Conservation (phyloP, 2,329 filamentous ascomycete genomes). For the Aspergillus felis region DNA sequence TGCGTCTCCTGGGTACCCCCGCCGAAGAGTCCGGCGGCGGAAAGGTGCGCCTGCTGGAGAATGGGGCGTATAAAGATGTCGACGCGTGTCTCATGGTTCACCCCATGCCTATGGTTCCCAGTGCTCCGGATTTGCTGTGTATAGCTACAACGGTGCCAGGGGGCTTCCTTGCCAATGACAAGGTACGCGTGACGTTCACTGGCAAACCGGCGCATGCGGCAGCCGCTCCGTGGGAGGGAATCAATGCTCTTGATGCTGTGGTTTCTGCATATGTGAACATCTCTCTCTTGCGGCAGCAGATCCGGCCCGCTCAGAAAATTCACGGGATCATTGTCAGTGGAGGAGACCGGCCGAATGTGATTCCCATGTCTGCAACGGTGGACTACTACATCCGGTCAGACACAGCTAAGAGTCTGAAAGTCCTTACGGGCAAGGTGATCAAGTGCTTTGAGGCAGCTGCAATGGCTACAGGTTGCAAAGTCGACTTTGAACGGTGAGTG, state of each 20-base stretch:
- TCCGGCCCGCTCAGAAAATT: conserved; percentile 47
- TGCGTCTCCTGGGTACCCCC: conserved; percentile 34
- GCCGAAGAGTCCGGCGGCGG: conserved; percentile 35
- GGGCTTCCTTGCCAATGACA: conserved; percentile 28
- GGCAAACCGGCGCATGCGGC: conserved; percentile 55
- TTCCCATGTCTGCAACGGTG: conserved; percentile 48
- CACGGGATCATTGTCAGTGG: conserved; percentile 52
- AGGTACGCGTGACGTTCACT: conserved; percentile 37
- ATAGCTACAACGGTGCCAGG: conserved; percentile 22
- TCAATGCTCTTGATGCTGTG: conserved; percentile 56
- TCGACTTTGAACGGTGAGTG: conserved; percentile 26
- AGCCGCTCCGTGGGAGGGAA: conserved; percentile 53
- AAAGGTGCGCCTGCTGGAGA: conserved; percentile 37
- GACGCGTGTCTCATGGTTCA: conserved; percentile 42
- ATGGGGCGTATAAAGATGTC: conserved; percentile 38
- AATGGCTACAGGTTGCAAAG: conserved; percentile 27
- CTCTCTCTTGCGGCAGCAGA: conserved; percentile 53
- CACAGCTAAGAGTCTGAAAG: conserved; percentile 35
- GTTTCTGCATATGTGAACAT: conserved; percentile 44
- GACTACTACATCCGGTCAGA: conserved; percentile 44
- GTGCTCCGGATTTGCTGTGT: conserved; percentile 15
- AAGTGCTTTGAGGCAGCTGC: conserved; percentile 33
- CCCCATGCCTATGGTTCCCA: conserved; percentile 24
- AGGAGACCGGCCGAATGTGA: conserved; percentile 53
- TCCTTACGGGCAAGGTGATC: conserved; percentile 22